Evolutionary conservation across 805 yeast species (phyloP).

Genomic region (Pichia phayaonensis): DNA sequence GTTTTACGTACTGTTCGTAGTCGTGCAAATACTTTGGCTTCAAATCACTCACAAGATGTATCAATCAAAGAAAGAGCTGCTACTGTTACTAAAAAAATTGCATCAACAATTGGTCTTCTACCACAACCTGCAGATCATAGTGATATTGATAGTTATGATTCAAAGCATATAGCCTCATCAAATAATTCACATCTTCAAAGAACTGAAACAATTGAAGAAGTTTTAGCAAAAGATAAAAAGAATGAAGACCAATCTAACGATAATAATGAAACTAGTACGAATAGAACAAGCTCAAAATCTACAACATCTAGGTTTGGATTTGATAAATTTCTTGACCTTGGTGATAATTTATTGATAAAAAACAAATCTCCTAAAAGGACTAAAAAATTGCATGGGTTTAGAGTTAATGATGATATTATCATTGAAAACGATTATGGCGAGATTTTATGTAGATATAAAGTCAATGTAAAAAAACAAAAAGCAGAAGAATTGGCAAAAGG

Average conservation of each 20-base stretch:
- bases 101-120: slow-evolving; percentile 6
- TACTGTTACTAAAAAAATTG: slow-evolving; percentile 7
- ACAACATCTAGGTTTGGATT: not conserved
- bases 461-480: slow-evolving; percentile 38
- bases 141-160: not conserved
- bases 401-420: slow-evolving; percentile 66
- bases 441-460: slow-evolving; percentile 70
- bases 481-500: slow-evolving; percentile 5
- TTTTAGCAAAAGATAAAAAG: slow-evolving; percentile 1
- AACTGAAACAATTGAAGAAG: slow-evolving; percentile 7
- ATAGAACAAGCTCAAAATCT: not conserved
- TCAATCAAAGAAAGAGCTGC: slow-evolving; percentile 8
- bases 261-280: not conserved
- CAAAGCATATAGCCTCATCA: not conserved
- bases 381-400: slow-evolving; percentile 56
- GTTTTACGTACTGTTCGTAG: slow-evolving; percentile 48
- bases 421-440: slow-evolving; percentile 93
- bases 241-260: not conserved
- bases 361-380: slow-evolving; percentile 9
- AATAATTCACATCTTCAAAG: slow-evolving; percentile 1
- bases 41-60: not conserved
- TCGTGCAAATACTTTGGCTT: slow-evolving; percentile 8
- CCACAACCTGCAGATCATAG: not conserved
- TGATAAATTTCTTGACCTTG: slow-evolving; percentile 6
- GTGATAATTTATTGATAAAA: slow-evolving; percentile 7